phyloP scores from a whole-genome alignment of 2,329 filamentous ascomycete genomes.

The Aphanocladium album region DNA sequence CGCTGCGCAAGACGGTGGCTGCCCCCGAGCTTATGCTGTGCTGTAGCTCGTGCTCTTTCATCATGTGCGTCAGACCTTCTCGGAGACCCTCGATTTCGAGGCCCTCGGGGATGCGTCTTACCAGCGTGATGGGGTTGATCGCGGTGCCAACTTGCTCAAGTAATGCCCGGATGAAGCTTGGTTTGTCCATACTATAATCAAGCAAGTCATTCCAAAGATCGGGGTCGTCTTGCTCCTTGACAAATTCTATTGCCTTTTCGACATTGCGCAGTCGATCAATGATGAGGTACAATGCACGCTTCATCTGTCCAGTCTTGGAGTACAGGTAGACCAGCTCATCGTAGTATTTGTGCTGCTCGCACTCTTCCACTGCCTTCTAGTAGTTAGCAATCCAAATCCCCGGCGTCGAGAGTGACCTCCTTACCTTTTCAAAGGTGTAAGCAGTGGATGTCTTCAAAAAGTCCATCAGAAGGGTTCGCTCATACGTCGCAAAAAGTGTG shows the following conservation, averaged over 20 bases:
- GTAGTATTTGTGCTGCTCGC: slow-evolving; percentile 74
- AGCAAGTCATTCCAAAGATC: slow-evolving; percentile 95
- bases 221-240: slow-evolving; percentile 85
- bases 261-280: slow-evolving; percentile 91
- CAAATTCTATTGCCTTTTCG: slow-evolving; percentile 87
- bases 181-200: slow-evolving; percentile 96
- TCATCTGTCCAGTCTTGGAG: slow-evolving; percentile 91
- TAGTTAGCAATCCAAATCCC: background rate
- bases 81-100: slow-evolving; percentile 87
- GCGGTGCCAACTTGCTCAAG: slow-evolving; percentile 91
- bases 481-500: slow-evolving; percentile 78
- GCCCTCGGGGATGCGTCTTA: slow-evolving; percentile 85
- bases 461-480: slow-evolving; percentile 74
- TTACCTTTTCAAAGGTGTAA: slow-evolving; percentile 76
- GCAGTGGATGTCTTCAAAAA: slow-evolving; percentile 80
- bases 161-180: slow-evolving; percentile 84
- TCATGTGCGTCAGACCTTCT: slow-evolving; percentile 83
- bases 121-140: slow-evolving; percentile 86
- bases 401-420: background rate
- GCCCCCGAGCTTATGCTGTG: slow-evolving; percentile 88
- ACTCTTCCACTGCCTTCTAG: slow-evolving; percentile 62
- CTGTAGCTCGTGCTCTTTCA: slow-evolving; percentile 94
- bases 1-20: slow-evolving; percentile 77
- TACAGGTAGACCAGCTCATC: slow-evolving; percentile 94
- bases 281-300: slow-evolving; percentile 85